phyloP scores from a whole-genome alignment of 2,329 filamentous ascomycete genomes.

The Botrytis aclada region DNA sequence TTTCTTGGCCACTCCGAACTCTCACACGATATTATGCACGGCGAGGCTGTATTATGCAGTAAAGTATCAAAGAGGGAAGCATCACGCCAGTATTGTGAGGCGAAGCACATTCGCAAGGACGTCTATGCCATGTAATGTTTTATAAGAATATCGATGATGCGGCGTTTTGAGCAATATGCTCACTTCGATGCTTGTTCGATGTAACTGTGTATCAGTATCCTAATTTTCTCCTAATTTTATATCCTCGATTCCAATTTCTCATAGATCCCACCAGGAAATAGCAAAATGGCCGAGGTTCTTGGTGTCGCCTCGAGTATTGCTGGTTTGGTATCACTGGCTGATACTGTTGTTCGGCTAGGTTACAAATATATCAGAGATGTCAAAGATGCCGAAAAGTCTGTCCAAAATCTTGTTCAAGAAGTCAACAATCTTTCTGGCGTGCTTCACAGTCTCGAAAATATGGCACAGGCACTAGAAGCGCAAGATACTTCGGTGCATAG shows the following conservation, averaged over 20 bases:
- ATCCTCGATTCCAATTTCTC: not conserved
- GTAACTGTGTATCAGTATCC: not conserved
- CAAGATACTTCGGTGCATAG: not conserved
- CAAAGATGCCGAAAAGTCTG: constrained; percentile 12
- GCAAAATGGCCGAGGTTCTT: not conserved
- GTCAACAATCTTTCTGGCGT: constrained; percentile 19
- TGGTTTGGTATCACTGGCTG: constrained; percentile 20
- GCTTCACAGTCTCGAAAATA: constrained; percentile 13
- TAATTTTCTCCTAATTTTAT: too few relatives aligned
- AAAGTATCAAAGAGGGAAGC: not conserved
- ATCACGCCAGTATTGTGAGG: not conserved
- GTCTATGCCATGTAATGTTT: not conserved
- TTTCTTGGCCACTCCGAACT: not conserved
- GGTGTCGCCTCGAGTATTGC: constrained; percentile 14
- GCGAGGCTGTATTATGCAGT: not conserved
- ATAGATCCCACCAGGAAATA: accelerated
- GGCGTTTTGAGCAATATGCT: not conserved
- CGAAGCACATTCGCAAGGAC: not conserved
- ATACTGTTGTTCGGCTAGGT: constrained; percentile 12
- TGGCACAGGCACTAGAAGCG: constrained; percentile 2
- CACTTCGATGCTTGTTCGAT: not conserved
- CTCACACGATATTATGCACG: not conserved
- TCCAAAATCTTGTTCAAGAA: constrained; percentile 17
- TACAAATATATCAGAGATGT: constrained; percentile 21
- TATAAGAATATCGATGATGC: not conserved